phyloP scores from a whole-genome alignment of 306 rosid species.

The Gastrolobium villosum region DNA sequence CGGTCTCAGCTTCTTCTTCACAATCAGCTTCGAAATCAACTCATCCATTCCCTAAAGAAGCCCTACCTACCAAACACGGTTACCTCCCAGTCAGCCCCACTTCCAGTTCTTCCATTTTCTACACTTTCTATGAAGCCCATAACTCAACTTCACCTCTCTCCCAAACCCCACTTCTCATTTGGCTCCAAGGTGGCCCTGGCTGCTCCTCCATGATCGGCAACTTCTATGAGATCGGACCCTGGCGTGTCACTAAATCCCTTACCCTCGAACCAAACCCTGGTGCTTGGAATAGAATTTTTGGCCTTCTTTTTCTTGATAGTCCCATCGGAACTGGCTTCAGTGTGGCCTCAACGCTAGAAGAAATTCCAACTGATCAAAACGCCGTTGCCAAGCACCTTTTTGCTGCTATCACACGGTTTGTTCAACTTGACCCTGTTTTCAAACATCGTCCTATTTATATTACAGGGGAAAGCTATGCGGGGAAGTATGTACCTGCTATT shows the following conservation, averaged over 20 bases:
- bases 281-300: conserved; percentile 72
- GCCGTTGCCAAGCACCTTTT: conserved; percentile 64
- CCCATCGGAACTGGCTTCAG: conserved; percentile 80
- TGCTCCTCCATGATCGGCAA: conserved; percentile 82
- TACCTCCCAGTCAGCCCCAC: conserved; percentile 60
- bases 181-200: conserved; percentile 89
- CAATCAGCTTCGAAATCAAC: conserved; percentile 3
- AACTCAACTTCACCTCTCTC: conserved; percentile 47
- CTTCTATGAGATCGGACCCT: conserved; percentile 75
- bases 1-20: conserved; percentile 6
- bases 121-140: conserved; percentile 76
- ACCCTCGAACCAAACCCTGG: conserved; percentile 59
- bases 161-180: conserved; percentile 69
- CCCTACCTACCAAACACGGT: conserved; percentile 72
- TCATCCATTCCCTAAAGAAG: conserved; percentile 52
- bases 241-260: conserved; percentile 63
- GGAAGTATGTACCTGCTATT: conserved; percentile 71
- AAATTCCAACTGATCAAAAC: conserved; percentile 64
- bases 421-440: conserved; percentile 52
- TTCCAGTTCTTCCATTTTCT: conserved; percentile 66
- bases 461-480: conserved; percentile 79
- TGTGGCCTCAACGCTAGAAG: conserved; percentile 55
- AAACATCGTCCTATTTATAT: conserved; percentile 65
- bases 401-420: conserved; percentile 58
- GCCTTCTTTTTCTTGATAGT: conserved; percentile 72